Evolutionary conservation across 1,284 basidiomycete species (phyloP).

Genomic region (Cutaneotrichosporon mucoides): DNA sequence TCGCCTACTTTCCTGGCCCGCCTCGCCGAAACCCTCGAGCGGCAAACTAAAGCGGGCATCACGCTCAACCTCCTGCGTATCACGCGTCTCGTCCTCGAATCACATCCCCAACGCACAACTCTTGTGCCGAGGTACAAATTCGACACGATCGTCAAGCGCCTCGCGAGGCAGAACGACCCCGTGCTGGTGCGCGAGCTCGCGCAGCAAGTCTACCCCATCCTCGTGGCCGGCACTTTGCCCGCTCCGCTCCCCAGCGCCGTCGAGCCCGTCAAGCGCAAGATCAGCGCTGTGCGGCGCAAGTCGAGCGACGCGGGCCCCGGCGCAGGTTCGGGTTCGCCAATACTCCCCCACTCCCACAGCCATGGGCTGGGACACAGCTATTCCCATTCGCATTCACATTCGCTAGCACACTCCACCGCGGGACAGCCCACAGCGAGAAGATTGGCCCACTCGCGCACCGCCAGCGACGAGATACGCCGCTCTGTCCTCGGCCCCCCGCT

Average conservation of each 20-base stretch:
- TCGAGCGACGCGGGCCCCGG: neutral
- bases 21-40: slow-evolving; percentile 74
- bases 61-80: slow-evolving; percentile 85
- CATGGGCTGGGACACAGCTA: too few species aligned
- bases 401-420: too few species aligned
- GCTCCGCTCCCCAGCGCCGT: neutral
- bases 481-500: neutral
- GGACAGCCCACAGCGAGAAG: too few species aligned
- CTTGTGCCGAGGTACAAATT: slow-evolving; percentile 75
- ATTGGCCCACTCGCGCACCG: neutral
- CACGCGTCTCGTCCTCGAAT: slow-evolving; percentile 78
- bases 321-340: neutral
- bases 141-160: slow-evolving; percentile 67
- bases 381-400: too few species aligned
- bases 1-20: slow-evolving; percentile 80
- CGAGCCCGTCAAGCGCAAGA: neutral
- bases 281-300: neutral
- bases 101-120: slow-evolving; percentile 75
- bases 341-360: too few species aligned
- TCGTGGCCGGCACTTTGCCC: slow-evolving; percentile 25
- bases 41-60: slow-evolving; percentile 73
- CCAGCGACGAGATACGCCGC: neutral
- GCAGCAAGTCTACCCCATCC: slow-evolving; percentile 38
- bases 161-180: slow-evolving; percentile 77
- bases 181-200: slow-evolving; percentile 73